Evolutionary conservation across 352 stramenopile species (phyloP), one percentile per base, ranked within the genome.

Genomic region (Pythium volutum): DNA sequence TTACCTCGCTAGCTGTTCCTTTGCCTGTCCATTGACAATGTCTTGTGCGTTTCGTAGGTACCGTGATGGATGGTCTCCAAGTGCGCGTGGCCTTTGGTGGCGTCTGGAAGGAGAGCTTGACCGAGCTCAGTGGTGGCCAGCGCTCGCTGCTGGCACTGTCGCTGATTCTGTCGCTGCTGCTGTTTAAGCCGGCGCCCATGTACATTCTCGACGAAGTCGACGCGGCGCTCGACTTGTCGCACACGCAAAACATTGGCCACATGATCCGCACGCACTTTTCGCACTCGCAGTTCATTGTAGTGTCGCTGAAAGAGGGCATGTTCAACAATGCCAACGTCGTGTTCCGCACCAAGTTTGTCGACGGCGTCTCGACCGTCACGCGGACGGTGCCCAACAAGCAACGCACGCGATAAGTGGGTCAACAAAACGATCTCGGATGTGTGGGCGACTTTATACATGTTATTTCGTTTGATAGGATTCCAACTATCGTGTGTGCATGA

Each of bases 291-390:
- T 99, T 99, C 75, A 99, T 99, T 68, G 97, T 99, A 55, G 98
- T 99, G 20, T 99, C 95, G 27, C 77, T 99, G 20, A 99, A 99
- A 76, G 97, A 99, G 81, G 98, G 98, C 46, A 99, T 99, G 98
- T 99, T 99, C 82, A 99, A 99, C 81, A 99, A 99, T 73, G 98
- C 98, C 12, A 99, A 99, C 76, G 97, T 99, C 7, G 98, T 99
- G 51, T 99, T 99, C 82, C 85, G 97, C 49, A 99, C 98, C 29
- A 99, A 99, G 76, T 99, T 99, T 67, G 96, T 99, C n/a, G 97
- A 99, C 72, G 98, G 98, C 31, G 91, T 99, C 36, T 99, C 96
- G n/a, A 98, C 98, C 20, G 97, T 99, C 3, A 90, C 90, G n/a
- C 76, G 98, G 48, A 99, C 96, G 3, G 77, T 93, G 41, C 86